Evolutionary conservation across 805 yeast species (phyloP).

Genomic region (Jamesozyma hellenica): DNA sequence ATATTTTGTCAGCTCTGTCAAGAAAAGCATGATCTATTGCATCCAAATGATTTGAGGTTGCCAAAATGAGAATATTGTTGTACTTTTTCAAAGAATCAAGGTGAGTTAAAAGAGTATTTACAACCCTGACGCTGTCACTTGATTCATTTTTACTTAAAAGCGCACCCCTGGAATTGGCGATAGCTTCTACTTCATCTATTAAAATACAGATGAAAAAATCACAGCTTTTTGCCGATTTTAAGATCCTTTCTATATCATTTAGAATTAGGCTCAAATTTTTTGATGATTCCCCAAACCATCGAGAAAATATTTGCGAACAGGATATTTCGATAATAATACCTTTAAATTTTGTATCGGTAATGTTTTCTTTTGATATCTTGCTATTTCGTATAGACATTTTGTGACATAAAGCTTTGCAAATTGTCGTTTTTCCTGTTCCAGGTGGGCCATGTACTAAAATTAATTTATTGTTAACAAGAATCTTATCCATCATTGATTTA

Average conservation of each 20-base stretch:
- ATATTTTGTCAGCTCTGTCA: slow-evolving; percentile 35
- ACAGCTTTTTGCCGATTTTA: slow-evolving; percentile 10
- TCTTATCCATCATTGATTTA: slow-evolving; percentile 1
- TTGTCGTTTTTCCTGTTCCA: slow-evolving; percentile 39
- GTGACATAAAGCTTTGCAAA: slow-evolving; percentile 34
- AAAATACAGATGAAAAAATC: slow-evolving; percentile 27
- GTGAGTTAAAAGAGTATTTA: slow-evolving; percentile 35
- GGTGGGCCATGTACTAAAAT: slow-evolving; percentile 36
- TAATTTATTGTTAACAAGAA: slow-evolving; percentile 20
- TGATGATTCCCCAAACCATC: slow-evolving; percentile 40
- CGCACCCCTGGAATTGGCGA: slow-evolving; percentile 33
- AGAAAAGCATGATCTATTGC: slow-evolving; percentile 37
- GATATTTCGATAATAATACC: slow-evolving; percentile 34
- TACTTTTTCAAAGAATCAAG: slow-evolving; percentile 32
- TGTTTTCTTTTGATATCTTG: slow-evolving; percentile 1
- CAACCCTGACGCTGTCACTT: slow-evolving; percentile 35
- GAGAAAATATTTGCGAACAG: slow-evolving; percentile 35
- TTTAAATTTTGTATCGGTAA: slow-evolving; percentile 4
- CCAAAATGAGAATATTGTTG: slow-evolving; percentile 30
- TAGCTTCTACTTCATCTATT: slow-evolving; percentile 40
- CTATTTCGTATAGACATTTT: slow-evolving; percentile 29
- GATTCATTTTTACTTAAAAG: slow-evolving; percentile 32
- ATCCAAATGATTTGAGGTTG: slow-evolving; percentile 34
- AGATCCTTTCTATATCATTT: slow-evolving; percentile 24
- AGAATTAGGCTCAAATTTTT: slow-evolving; percentile 33